Evolutionary conservation across 2,329 filamentous ascomycete genomes (phyloP), one percentile per base, ranked within the genome.

Genomic region (Grosmannia huntii): DNA sequence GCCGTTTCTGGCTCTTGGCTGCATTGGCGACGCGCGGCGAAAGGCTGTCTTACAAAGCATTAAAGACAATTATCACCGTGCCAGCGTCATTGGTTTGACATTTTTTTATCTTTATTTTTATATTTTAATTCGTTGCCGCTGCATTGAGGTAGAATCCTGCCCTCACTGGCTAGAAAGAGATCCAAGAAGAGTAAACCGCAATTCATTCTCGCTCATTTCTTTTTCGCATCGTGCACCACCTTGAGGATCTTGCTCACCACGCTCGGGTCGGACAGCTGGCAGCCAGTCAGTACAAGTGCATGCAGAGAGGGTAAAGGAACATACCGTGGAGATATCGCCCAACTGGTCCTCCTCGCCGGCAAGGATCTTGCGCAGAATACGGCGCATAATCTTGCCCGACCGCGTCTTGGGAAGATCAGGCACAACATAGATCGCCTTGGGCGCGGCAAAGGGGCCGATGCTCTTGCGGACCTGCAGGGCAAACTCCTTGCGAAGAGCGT

Each of bases 301-400:
- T 41, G 5, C 14, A 63, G 53, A 23, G 2, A n/a, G 21, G 36
- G 9, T 31, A 21, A 9, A 38, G 44, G 50, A 60, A 77, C 87
- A 76, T 79, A 95, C 89, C 64, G 94, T 97, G 23, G 88, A 89
- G 41, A 80, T 95, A 69, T 99, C 94, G 66, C 94, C 94, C 57
- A 99, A 79, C 74, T 95, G 91, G 71, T 99, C 94, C 74, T 96
- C 92, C 77, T 99, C 94, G 41, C 92, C 92, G 19, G 91, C 91
- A 65, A 99, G 75, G 68, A 99, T 95, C 89, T 99, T 99, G 67
- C 94, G 83, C 76, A 99, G 75, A 69, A 99, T 95, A 63, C 94
- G 85, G 63, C 94, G 83, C 94, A 99, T 99, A 69, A 99, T 99
- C 86, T 99, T 99, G 64, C 94, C 94, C 65, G 89, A 95, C 66